Evolutionary conservation across 495 filamentous ascomycete genomes (phyloP), one percentile per base, ranked within the genome.

Genomic region (Friedmanniomyces simplex): DNA sequence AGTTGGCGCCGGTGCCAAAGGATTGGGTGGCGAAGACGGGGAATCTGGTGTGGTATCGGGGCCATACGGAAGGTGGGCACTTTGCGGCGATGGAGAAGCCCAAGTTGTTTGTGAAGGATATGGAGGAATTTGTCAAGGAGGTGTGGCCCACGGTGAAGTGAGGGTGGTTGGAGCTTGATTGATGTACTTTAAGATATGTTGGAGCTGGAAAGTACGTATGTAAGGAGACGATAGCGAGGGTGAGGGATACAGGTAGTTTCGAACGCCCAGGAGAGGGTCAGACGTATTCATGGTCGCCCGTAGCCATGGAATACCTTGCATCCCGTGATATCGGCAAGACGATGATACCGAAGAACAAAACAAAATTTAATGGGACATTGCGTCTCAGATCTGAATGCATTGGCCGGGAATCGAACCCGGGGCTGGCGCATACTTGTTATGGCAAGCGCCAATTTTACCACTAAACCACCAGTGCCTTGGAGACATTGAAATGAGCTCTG

Each of bases 51-150:
- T 79, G 68, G 57, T 78, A 67, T 59, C 62, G 67, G 13, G 59
- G 75, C 37, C 74, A 83, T 53, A 59, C 72, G 5, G 72, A 74
- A 63, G 82, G 84, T 21, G 82, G 83, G 0, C 83, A 85, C 69
- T 86, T 85, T 61, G 80, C 82, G 1, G 79, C 77, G 3, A 60
- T 83, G 48, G 79, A 86, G 66, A 59, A 72, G 32, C 83, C 83
- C 2, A 67, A 71, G 50, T 59, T 65, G 30, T 68, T 86, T 43
- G 70, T 80, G 28, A 58, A 71, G 24, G 84, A 87, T 65, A 50
- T 87, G 13, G 72, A 73, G 14, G 75, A 76, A 22, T 88, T 85
- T 63, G 68, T 80, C 13, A 52, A 67, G 11, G 67, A 77, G 51
- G 68, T 66, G n/a, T 72, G 71, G 57, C 51, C 51, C 5, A 43